A percentile compares a stretch with the other conserved stretches of the same genome.
Conservation (phyloP, 169 alveolate genomes). For the Prorocentrum cordatum region DNA sequence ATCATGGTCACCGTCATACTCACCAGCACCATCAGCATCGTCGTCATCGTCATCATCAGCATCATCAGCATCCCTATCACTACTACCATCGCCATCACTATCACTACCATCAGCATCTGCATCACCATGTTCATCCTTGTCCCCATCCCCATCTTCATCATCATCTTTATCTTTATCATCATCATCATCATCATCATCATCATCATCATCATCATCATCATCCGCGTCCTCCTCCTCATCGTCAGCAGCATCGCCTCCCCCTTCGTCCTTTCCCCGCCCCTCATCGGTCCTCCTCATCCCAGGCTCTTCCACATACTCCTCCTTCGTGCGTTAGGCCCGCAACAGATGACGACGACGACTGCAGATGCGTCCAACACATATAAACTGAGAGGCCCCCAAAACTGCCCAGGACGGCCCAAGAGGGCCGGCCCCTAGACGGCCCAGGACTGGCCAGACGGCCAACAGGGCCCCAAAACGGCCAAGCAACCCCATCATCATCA, state of each 20-base stretch:
- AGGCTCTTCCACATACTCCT: background rate
- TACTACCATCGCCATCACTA: background rate
- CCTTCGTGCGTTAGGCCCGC: too few relatives aligned
- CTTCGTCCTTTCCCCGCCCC: background rate
- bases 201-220: background rate
- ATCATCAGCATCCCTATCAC: background rate
- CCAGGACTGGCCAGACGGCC: too few relatives aligned
- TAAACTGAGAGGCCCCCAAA: too few relatives aligned
- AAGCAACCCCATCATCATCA: too few relatives aligned
- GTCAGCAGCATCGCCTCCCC: background rate
- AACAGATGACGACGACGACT: too few relatives aligned
- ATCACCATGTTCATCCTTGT: background rate
- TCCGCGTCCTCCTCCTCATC: background rate
- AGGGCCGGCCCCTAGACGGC: too few relatives aligned
- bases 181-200: background rate
- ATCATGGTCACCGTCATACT: too few relatives aligned
- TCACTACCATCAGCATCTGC: background rate
- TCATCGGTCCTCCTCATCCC: background rate
- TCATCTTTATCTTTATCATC: background rate
- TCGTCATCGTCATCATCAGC: background rate
- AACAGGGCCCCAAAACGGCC: too few relatives aligned
- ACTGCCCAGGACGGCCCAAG: too few relatives aligned
- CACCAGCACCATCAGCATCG: too few relatives aligned
- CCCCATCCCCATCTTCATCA: background rate
- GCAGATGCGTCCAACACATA: too few relatives aligned